Base-by-base conservation (phyloP, 202 grass and related monocot species). In the Cymbopogon flexuosus region DNA sequence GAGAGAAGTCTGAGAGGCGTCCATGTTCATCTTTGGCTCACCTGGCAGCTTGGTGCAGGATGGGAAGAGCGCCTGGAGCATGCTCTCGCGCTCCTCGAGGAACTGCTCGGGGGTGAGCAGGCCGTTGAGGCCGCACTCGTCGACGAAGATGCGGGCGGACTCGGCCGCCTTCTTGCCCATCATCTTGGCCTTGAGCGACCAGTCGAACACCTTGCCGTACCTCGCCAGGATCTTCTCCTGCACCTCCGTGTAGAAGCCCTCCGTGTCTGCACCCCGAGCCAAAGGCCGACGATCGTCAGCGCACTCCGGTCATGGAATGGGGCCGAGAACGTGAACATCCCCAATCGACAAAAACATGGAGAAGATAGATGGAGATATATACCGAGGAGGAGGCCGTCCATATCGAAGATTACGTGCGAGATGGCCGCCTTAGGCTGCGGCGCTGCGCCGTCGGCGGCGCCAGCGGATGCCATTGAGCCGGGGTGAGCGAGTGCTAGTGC, bases 311-410 rank as follows among this genome's bases (percentile, higher is more conserved):
- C 57, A 13, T 13, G 58, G 58, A 29, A 27, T 5, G 22, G 14
- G 58, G 23, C 22, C 22, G 13, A 60, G 58, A 13, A 61, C 22
- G 12, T 59, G 56, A 5, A 13, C 57, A 60, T 60, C 57, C 1
- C 57, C 57, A 10, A 9, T 56, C 22, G 22, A 61, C 22, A 29
- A 29, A 27, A 13, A n/a, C 58, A 61, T 0, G 47, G 16, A 60
- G 13, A 64, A 34, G 15, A 10, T 22, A 35, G 27, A 47, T 23
- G 30, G 27, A 47, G 33, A n/a, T n/a, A n/a, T n/a, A 56, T 72
- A 97, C 94, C 94, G 1, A 97, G 88, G 27, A 94, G 91, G 56
- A 94, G 94, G 33, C 94, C 94, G 41, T 94, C 94, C 91, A 94
- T 94, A 79, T 97, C 94, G 67, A 94, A 97, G 84, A 94, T 94